Evolutionary conservation across 805 yeast species (phyloP).

Genomic region (Cyberlindnera mycetangii): DNA sequence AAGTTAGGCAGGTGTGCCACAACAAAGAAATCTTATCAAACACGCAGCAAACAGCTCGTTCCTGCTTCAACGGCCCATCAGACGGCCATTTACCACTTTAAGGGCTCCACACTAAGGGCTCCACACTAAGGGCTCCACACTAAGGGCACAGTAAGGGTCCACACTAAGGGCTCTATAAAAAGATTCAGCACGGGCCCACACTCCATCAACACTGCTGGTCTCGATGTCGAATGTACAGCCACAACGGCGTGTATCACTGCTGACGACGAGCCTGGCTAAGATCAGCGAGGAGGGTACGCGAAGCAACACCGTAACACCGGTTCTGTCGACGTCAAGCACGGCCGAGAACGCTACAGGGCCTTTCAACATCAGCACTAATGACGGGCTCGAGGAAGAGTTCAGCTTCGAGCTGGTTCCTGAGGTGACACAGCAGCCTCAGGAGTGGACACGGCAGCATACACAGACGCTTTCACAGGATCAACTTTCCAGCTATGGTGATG

Average conservation of each 20-base stretch:
- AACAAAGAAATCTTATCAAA: too few species aligned
- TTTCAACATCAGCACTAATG: not conserved
- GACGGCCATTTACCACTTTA: too few species aligned
- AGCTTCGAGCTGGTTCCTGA: constrained; percentile 10
- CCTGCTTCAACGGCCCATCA: too few species aligned
- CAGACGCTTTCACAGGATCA: not conserved
- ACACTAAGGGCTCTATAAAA: too few species aligned
- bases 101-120: too few species aligned
- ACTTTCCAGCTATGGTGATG: constrained; percentile 6
- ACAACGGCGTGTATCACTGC: constrained; percentile 6
- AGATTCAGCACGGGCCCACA: too few species aligned
- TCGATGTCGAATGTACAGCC: too few species aligned
- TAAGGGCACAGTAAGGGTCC: too few species aligned
- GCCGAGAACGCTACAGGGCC: not conserved
- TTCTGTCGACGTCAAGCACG: not conserved
- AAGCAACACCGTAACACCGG: constrained; percentile 7
- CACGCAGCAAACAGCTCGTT: too few species aligned
- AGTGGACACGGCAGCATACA: not conserved
- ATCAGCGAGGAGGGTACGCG: constrained; percentile 8
- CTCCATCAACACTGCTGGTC: too few species aligned
- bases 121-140: too few species aligned
- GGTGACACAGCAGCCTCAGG: not conserved
- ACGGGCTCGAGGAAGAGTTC: constrained; percentile 5
- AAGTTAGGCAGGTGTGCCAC: too few species aligned
- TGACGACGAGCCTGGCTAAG: constrained; percentile 10